Conservation (phyloP, 176 grass and related monocot species). For the Dendrocalamus sinicus region DNA sequence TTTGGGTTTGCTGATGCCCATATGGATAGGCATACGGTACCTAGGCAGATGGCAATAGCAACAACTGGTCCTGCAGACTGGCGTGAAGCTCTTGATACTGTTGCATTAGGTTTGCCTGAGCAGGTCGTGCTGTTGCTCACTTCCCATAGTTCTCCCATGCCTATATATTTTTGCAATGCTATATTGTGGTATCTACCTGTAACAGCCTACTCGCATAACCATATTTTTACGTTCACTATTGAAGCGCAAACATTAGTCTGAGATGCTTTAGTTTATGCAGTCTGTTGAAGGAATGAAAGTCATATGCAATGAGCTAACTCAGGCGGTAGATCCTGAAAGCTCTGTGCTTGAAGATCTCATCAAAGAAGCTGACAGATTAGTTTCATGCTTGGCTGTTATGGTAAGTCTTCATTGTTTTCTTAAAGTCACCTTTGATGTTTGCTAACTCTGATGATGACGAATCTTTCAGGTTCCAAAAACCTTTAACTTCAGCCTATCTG, state of each 20-base stretch:
- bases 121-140: constrained; percentile 59
- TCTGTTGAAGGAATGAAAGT: constrained; percentile 99
- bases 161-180: constrained; percentile 5
- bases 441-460: background rate
- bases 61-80: constrained; percentile 78
- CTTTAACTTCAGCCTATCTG: constrained; percentile 97
- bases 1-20: constrained; percentile 69
- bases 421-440: constrained; percentile 30
- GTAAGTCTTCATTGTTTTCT: constrained; percentile 51
- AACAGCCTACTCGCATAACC: background rate
- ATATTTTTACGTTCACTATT: constrained; percentile 25
- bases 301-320: constrained; percentile 95
- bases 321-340: constrained; percentile 72
- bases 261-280: constrained; percentile 57
- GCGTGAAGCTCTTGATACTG: constrained; percentile 96
- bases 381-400: constrained; percentile 90
- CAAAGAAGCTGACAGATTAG: constrained; percentile 94
- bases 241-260: constrained; percentile 2
- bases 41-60: constrained; percentile 62
- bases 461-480: constrained; percentile 83
- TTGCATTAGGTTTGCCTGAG: constrained; percentile 83
- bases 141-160: constrained; percentile 3
- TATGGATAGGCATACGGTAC: constrained; percentile 63
- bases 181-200: constrained; percentile 15
- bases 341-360: constrained; percentile 78